phyloP scores from a whole-genome alignment of 768 basidiomycete genomes.

The Kockovaella imperatae region DNA sequence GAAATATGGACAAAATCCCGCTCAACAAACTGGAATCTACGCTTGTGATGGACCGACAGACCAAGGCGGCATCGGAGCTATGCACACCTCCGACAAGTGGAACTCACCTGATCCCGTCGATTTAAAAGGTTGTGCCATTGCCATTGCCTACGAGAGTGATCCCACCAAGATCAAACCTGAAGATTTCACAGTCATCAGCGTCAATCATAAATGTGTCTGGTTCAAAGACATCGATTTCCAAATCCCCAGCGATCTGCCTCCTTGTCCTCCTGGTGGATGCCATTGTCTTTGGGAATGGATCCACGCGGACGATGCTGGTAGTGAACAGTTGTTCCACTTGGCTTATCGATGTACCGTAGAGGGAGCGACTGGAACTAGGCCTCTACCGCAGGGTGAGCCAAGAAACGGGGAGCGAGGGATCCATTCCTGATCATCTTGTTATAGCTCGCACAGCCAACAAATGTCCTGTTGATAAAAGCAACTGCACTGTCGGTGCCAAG shows the following conservation, averaged over 20 bases:
- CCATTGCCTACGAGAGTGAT: constrained; percentile 37
- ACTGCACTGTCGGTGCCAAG: constrained; percentile 41
- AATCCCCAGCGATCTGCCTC: constrained; percentile 40
- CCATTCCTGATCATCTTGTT: not conserved
- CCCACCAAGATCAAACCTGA: constrained; percentile 29
- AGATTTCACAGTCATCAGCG: constrained; percentile 31
- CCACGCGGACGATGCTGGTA: constrained; percentile 29
- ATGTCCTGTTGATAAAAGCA: constrained; percentile 36
- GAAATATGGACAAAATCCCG: constrained; percentile 15
- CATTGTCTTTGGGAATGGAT: constrained; percentile 43
- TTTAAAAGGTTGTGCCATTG: constrained; percentile 37
- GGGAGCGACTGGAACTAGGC: constrained; percentile 25
- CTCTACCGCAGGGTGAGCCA: constrained; percentile 33
- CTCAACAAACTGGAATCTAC: constrained; percentile 28
- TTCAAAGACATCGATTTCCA: constrained; percentile 39
- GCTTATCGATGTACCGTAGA: constrained; percentile 40
- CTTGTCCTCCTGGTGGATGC: constrained; percentile 41
- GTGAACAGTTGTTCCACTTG: constrained; percentile 33
- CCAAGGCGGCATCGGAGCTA: constrained; percentile 29
- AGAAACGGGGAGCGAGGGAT: not conserved
- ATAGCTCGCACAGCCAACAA: constrained; percentile 38
- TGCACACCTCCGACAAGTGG: constrained; percentile 39
- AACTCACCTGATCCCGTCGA: constrained; percentile 24
- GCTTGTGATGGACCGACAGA: constrained; percentile 29
- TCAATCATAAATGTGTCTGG: constrained; percentile 37